Evolutionary conservation across 306 rosid species (phyloP).

Genomic region (Medicago lupulina): DNA sequence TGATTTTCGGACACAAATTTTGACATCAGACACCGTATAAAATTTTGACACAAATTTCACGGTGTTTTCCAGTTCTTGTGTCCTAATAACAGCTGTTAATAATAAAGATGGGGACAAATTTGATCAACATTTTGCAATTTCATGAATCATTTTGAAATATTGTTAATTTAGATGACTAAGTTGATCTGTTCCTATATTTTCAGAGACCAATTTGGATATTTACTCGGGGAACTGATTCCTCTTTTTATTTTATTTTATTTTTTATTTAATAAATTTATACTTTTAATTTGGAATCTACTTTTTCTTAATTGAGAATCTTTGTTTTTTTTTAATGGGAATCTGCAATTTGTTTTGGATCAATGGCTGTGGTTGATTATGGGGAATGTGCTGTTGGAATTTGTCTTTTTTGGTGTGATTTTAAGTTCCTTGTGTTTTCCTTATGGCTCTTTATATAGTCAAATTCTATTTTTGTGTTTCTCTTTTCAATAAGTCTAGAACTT

Average conservation of each 20-base stretch:
- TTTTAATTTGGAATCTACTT: constrained; percentile 28
- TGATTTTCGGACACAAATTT: no score
- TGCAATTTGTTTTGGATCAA: constrained; percentile 36
- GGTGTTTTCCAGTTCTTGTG: no score
- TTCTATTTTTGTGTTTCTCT: background rate
- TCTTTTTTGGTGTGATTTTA: constrained; percentile 16
- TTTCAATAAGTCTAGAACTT: constrained; percentile 16
- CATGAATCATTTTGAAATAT: background rate
- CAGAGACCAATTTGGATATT: background rate
- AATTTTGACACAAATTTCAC: no score
- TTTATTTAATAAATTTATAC: background rate
- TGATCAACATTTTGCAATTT: background rate
- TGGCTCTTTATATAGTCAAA: constrained; percentile 8
- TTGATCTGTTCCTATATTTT: background rate
- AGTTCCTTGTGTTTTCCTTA: background rate
- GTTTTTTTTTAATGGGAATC: constrained; percentile 21
- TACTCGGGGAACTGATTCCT: background rate
- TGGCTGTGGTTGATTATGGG: constrained; percentile 42
- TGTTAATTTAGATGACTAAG: background rate
- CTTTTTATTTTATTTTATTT: background rate
- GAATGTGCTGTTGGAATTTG: constrained; percentile 10
- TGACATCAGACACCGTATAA: no score
- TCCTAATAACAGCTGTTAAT: background rate
- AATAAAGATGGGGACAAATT: background rate
- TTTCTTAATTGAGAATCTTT: constrained; percentile 5